phyloP scores from a whole-genome alignment of 495 filamentous ascomycete species.

The Penicillium cosmopolitanum region DNA sequence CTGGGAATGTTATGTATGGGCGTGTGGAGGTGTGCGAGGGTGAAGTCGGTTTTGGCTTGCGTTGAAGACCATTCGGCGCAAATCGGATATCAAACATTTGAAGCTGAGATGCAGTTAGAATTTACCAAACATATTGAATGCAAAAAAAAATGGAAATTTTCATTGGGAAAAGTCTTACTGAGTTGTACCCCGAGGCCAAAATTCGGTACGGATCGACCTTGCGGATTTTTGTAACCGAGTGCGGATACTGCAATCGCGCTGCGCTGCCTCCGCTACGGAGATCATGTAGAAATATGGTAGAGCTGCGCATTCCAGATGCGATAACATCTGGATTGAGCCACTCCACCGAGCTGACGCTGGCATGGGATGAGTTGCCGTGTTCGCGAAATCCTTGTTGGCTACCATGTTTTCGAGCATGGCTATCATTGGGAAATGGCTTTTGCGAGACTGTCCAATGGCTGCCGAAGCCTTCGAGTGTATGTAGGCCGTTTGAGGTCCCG shows the following conservation, averaged over 20 bases:
- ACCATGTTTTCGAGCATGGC: slow-evolving; percentile 2
- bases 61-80: slow-evolving; percentile 34
- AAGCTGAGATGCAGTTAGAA: slow-evolving; percentile 28
- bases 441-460: slow-evolving; percentile 40
- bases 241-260: slow-evolving; percentile 38
- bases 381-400: slow-evolving; percentile 22
- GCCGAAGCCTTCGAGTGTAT: slow-evolving; percentile 36
- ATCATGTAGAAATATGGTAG: slow-evolving; percentile 43
- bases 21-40: slow-evolving; percentile 34
- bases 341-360: slow-evolving; percentile 41
- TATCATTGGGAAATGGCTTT: slow-evolving; percentile 34
- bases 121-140: neutral
- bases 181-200: slow-evolving; percentile 40
- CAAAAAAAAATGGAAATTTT: neutral
- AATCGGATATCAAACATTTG: slow-evolving; percentile 52
- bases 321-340: slow-evolving; percentile 45
- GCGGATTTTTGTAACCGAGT: slow-evolving; percentile 41
- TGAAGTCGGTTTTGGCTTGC: slow-evolving; percentile 31
- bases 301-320: slow-evolving; percentile 41
- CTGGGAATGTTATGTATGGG: slow-evolving; percentile 42
- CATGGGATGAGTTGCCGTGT: slow-evolving; percentile 33
- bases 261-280: slow-evolving; percentile 38
- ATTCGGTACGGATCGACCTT: slow-evolving; percentile 43
- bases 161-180: slow-evolving; percentile 28
- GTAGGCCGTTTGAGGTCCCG: slow-evolving; percentile 46